A percentile compares a stretch with the other conserved stretches of the same genome.
Evolutionary conservation across 164 flowering plant species (phyloP).

Genomic region (Tinospora cordifolia): DNA sequence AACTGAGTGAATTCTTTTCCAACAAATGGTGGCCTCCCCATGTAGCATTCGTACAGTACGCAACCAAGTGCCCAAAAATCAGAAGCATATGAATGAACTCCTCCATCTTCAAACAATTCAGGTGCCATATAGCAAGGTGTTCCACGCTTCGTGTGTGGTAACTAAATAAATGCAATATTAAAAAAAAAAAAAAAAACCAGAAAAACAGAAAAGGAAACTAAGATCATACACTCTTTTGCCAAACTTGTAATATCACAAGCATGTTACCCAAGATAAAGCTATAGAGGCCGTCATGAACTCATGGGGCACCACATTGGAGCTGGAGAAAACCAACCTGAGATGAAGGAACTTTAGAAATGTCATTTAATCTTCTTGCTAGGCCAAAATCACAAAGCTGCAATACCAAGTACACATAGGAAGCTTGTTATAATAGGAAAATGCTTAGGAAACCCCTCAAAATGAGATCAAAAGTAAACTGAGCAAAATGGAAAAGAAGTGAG

Average conservation of each 20-base stretch:
- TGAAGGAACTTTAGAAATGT: slow-evolving; percentile 67
- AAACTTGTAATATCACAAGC: neutral
- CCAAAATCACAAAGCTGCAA: slow-evolving; percentile 95
- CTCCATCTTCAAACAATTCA: slow-evolving; percentile 91
- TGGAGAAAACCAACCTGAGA: slow-evolving; percentile 46
- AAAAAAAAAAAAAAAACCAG: neutral
- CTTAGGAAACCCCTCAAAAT: neutral
- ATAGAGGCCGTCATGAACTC: neutral
- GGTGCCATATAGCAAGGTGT: slow-evolving; percentile 99
- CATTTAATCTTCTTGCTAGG: slow-evolving; percentile 70
- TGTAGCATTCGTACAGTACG: slow-evolving; percentile 86
- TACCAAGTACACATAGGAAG: slow-evolving; percentile 9
- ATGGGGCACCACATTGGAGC: neutral
- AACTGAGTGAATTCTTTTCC: slow-evolving; percentile 83
- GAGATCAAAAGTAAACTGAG: neutral
- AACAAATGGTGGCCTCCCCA: slow-evolving; percentile 89
- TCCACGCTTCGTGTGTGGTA: slow-evolving; percentile 95
- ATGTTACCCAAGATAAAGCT: neutral
- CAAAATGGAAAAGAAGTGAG: slow-evolving; percentile 4
- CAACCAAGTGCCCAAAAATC: slow-evolving; percentile 99
- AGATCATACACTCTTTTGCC: neutral
- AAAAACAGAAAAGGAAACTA: neutral
- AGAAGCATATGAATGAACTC: slow-evolving; percentile 96
- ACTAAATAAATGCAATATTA: slow-evolving; percentile 26
- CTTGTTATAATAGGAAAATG: neutral